Conservation (phyloP, 1,139 yeast genomes). For the Diutina ranongensis region DNA sequence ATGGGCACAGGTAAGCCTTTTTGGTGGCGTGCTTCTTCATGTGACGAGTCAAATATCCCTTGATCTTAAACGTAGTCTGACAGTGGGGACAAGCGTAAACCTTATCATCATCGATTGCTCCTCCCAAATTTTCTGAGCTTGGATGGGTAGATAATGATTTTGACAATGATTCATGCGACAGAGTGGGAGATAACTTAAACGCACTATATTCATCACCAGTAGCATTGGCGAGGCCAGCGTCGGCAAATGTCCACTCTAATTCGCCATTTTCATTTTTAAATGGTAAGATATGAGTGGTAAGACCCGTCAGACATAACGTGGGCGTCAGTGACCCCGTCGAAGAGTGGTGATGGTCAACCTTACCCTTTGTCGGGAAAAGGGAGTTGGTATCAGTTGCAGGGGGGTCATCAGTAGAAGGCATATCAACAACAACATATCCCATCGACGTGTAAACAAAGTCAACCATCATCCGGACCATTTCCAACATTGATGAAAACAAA, state of each 20-base stretch:
- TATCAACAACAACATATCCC: background rate
- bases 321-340: background rate
- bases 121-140: background rate
- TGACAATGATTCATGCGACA: background rate
- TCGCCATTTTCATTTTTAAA: constrained; percentile 43
- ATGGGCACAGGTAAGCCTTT: constrained; percentile 47
- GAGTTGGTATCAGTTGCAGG: background rate
- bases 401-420: background rate
- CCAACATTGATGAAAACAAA: background rate
- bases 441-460: background rate
- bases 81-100: constrained; percentile 33
- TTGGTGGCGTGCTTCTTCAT: constrained; percentile 38
- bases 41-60: constrained; percentile 46
- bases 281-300: constrained; percentile 37
- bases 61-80: constrained; percentile 38
- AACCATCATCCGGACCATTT: background rate
- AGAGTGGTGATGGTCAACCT: background rate
- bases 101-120: background rate
- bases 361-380: background rate
- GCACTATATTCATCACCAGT: constrained; percentile 19
- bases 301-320: constrained; percentile 34
- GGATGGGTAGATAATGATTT: background rate
- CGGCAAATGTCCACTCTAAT: constrained; percentile 46
- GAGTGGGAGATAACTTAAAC: constrained; percentile 10
- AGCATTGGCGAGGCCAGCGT: constrained; percentile 22